Percentiles rank a stretch among this genome's conserved stretches.
phyloP scores from a whole-genome alignment of 2,329 filamentous ascomycete species.

The Onygena corvina region DNA sequence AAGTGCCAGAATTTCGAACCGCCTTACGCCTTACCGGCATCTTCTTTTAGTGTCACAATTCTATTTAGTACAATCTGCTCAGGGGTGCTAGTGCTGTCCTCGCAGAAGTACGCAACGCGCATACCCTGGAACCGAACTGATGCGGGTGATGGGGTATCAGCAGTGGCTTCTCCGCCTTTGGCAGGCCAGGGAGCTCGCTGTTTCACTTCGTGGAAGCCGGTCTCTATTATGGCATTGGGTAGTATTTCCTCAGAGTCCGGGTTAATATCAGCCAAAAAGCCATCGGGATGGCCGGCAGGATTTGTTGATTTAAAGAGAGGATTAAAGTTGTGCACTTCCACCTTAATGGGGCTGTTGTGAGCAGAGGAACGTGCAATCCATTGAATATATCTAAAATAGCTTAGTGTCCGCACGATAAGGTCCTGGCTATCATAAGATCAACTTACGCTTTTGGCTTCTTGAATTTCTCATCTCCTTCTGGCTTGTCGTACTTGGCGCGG shows the following conservation, averaged over 20 bases:
- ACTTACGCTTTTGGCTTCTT: constrained; percentile 57
- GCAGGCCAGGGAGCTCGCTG: constrained; percentile 65
- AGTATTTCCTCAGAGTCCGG: constrained; percentile 73
- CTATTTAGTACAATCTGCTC: constrained; percentile 80
- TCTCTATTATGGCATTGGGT: constrained; percentile 65
- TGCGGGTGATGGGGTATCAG: constrained; percentile 44
- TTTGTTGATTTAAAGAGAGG: constrained; percentile 77
- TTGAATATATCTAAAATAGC: constrained; percentile 43
- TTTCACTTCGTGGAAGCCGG: constrained; percentile 67
- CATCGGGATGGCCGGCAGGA: constrained; percentile 62
- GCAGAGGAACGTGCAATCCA: constrained; percentile 1
- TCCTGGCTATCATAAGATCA: not conserved
- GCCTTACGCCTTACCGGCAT: constrained; percentile 33
- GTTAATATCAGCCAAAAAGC: constrained; percentile 75
- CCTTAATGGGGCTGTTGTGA: constrained; percentile 49
- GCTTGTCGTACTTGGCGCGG: constrained; percentile 55
- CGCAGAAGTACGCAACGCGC: constrained; percentile 72
- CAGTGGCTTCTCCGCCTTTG: constrained; percentile 18
- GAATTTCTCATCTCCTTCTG: constrained; percentile 49
- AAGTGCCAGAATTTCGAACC: not conserved
- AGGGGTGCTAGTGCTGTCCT: constrained; percentile 63
- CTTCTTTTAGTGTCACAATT: constrained; percentile 85
- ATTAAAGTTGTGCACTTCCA: constrained; percentile 68
- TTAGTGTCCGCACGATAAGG: not conserved
- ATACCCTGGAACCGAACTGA: constrained; percentile 83